Evolutionary conservation across 345 rosid genomes (phyloP).

Genomic region (Microcos paniculata): DNA sequence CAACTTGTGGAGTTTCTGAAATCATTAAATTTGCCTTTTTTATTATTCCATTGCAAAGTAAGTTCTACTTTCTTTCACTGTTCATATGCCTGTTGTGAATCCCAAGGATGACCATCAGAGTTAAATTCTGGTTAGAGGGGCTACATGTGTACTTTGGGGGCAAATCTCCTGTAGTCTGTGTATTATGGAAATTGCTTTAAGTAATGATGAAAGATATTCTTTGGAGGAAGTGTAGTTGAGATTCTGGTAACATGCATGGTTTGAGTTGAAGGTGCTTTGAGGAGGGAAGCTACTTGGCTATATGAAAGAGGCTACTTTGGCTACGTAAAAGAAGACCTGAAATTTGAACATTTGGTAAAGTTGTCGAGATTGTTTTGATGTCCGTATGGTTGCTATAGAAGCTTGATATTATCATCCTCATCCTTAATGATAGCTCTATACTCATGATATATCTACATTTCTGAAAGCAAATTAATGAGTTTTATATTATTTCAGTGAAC

Average conservation of each 20-base stretch:
- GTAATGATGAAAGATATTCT: not conserved
- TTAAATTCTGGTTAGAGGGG: no score
- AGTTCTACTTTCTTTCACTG: not conserved
- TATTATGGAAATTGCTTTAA: not conserved
- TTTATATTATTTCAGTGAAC: constrained; percentile 55
- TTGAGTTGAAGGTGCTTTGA: not conserved
- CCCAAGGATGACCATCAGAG: no score
- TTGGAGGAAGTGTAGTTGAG: not conserved
- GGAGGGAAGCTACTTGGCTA: not conserved
- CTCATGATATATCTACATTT: not conserved
- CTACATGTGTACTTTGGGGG: no score
- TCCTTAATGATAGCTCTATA: not conserved
- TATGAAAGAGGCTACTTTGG: not conserved
- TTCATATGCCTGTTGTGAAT: no score
- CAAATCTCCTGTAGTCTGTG: not conserved
- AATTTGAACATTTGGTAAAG: not conserved
- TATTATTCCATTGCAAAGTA: not conserved
- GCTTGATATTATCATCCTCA: not conserved
- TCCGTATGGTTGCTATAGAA: no score
- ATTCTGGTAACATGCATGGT: not conserved
- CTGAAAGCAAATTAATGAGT: not conserved
- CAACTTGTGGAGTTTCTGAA: not conserved
- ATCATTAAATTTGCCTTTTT: not conserved
- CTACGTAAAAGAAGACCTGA: not conserved
- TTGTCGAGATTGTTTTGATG: not conserved